Base-by-base conservation (phyloP, 202 grass and related monocot genomes). In the Hordeum pubiflorum region DNA sequence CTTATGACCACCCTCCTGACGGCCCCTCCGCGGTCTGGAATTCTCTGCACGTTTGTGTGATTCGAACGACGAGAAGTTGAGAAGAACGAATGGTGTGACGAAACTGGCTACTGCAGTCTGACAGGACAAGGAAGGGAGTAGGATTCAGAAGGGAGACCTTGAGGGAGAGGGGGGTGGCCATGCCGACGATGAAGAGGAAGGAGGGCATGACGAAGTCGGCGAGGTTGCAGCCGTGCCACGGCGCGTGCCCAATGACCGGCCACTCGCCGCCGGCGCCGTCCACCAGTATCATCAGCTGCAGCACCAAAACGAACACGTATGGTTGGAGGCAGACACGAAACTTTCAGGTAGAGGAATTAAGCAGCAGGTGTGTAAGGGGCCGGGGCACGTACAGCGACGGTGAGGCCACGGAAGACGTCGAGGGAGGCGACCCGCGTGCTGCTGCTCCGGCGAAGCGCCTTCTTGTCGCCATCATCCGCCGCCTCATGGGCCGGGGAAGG, bases 221-320 rank as follows among this genome's bases (percentile, higher is more conserved):
- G 43, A 98, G 95, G 80, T 98, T 92, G 86, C 95, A 98, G 32
- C 92, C 92, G 34, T 94, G 81, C 95, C 95, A 98, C 4, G 92
- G 95, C 10, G 86, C 90, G 58, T 98, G 95, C 5, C 92, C 90
- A 50, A 98, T 98, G 36, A 83, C 86, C 9, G 92, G 95, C 92
- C 95, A 98, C 82, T 98, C 92, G 29, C 39, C 95, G 33, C 95
- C 92, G 34, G 95, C 90, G 7, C 90, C 92, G 64, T 98, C 95
- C 77, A 98, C 95, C 73, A 98, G 82, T 59, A 98, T 92, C 95
- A 98, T 98, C 88, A 98, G 85, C 95, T 97, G 86, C 80, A n/a
- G n/a, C n/a, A n/a, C n/a, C n/a, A n/a, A n/a, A n/a, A n/a, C 8
- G 37, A 39, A 39, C 8, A 46, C 43, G 43, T 12, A 46, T 1